Evolutionary conservation across 805 yeast genomes (phyloP), one percentile per base, ranked within the genome.

Genomic region (Metschnikowia gelsemii): DNA sequence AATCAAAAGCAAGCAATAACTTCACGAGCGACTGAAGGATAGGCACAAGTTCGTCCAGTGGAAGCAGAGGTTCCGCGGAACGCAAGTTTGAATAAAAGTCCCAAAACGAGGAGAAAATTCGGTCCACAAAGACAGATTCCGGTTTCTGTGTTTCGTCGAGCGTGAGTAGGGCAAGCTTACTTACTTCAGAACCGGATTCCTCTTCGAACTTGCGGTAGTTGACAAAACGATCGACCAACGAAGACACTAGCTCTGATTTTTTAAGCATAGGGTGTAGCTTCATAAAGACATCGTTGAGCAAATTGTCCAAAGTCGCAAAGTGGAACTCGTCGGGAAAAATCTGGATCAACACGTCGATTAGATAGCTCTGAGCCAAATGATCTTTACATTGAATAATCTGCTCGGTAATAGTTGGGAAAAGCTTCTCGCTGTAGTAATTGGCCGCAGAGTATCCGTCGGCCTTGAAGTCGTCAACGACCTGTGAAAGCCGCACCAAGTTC

Each of bases 261-360:
- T 80, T 74, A n/a, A 87, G 84, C 33, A 75, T 72, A 1, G 93
- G 89, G 56, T 79, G 81, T 46, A 93, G 68, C 42, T 78, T 73
- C 40, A 81, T 63, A 16, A 87, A 76, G 1, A 90, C 80, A 22
- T 73, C 74, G 35, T 59, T 60, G 50, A 93, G 70, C 50, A 86
- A 79, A 23, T 68, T 64, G 39, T 81, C 80, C 52, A 93, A 68
- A 0, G 96, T 87, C 16, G 73, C 73, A 45, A 89, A 65, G 56
- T 93, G 98, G 61, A 84, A 91, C 49, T 85, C 87, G 56, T 87
- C 96, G 1, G 98, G 97, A 67, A 93, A 93, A 1, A 90, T 95
- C 59, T 91, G 97, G 41, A 90, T 84, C 39, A 93, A 73, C 9
- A 93, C 96, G 57, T 93, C 99, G 36, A 90, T 71, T 43, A 93